Percentiles rank a stretch among this genome's conserved stretches.
Conservation (phyloP, 108 stramenopile genomes). For the Discostella stelligeroides region DNA sequence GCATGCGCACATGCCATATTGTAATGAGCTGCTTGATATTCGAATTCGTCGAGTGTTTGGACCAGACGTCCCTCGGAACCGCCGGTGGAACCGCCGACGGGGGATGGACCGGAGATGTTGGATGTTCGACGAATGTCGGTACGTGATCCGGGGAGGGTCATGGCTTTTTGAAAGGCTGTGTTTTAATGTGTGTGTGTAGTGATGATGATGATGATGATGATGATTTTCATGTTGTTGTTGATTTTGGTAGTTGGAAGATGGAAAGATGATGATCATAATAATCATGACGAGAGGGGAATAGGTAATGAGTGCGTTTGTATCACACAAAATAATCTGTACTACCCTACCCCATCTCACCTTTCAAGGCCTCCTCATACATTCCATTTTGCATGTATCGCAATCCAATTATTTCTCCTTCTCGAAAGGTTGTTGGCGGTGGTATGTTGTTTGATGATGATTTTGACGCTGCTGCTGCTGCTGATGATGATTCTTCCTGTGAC, state of each 20-base stretch:
- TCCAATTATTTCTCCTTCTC: conserved; percentile 83
- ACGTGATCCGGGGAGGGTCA: conserved; percentile 75
- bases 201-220: not conserved
- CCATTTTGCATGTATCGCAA: conserved; percentile 83
- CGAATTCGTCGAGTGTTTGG: conserved; percentile 74
- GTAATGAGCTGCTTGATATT: conserved; percentile 85
- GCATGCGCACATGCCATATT: conserved; percentile 84
- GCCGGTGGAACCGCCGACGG: conserved; percentile 75
- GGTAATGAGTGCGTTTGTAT: not conserved
- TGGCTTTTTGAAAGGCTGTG: conserved; percentile 68
- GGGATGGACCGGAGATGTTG: conserved; percentile 69
- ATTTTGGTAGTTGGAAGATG: not conserved
- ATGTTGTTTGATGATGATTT: not conserved
- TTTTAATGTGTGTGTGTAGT: not conserved
- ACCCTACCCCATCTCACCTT: conserved; percentile 44
- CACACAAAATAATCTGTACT: not conserved
- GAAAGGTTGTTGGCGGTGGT: conserved; percentile 56
- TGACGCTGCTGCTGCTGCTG: not conserved
- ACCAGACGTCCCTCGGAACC: conserved; percentile 60
- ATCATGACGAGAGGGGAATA: not conserved
- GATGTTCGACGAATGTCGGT: conserved; percentile 71
- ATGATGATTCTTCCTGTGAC: not conserved
- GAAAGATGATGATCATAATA: too few species aligned
- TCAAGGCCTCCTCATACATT: conserved; percentile 66
- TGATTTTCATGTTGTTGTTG: not conserved